Evolutionary conservation across 2,329 filamentous ascomycete genomes (phyloP), one percentile per base, ranked within the genome.

Genomic region (Pseudogymnoascus sp.): DNA sequence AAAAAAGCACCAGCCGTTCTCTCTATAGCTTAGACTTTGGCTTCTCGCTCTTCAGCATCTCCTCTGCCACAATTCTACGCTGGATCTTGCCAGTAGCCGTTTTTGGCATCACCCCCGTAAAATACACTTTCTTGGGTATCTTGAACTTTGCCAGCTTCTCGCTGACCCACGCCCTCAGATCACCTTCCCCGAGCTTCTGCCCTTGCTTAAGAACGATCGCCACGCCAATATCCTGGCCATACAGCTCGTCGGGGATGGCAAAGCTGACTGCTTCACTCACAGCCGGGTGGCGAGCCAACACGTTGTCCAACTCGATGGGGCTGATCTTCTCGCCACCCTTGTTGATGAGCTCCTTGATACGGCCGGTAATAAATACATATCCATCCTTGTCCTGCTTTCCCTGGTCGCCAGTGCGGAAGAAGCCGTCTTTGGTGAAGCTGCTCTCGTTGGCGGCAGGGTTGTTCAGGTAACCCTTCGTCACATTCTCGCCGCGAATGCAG

Each of bases 71-170:
- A 70, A 92, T 90, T 65, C 90, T 83, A 65, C 91, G 80, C 76
- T 95, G 91, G 64, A 95, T 89, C 80, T 95, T 95, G 62, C 91
- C 91, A 5, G 91, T 95, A n/a, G 91, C 90, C 3, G 91, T 93
- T 82, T 95, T 95, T 66, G 91, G 91, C 85, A 95, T 95, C 67
- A 87, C 78, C 63, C 91, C 83, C 36, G 90, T 90, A 69, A 94
- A 92, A 78, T 89, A 94, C 36, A 90, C 88, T 81, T 90, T 86
- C 78, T 90, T 92, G 1, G 91, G 91, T 42, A 92, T 82, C 79
- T 95, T 95, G 76, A 94, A 94, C 76, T 90, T 92, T 64, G 88
- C 88, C 65, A 92, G 78, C 71, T 84, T 87, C 64, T 88, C 84
- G 0, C 78, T 79, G 67, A 92, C 82, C 83, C 87, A 95, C 5